Evolutionary conservation across 148 eudicot genomes (phyloP).

Genomic region (Amaranthus cruentus): DNA sequence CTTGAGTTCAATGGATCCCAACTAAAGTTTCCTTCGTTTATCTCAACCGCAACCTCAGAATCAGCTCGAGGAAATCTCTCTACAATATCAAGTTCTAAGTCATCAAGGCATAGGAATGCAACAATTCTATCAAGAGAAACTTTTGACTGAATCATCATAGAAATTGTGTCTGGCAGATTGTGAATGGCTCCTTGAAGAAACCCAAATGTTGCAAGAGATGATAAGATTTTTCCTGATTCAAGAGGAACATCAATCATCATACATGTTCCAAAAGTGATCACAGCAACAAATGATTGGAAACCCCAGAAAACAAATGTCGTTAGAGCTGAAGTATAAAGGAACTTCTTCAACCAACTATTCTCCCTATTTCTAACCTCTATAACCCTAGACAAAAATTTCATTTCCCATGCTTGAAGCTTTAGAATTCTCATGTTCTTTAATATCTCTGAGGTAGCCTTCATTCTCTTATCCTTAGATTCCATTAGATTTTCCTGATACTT

Average conservation of each 20-base stretch:
- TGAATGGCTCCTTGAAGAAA: conserved; percentile 47
- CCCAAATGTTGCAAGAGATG: conserved; percentile 47
- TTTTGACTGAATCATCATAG: conserved; percentile 48
- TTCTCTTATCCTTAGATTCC: conserved; percentile 40
- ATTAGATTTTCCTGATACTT: conserved; percentile 39
- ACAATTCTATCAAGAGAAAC: conserved; percentile 52
- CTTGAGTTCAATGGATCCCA: conserved; percentile 41
- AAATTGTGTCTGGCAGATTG: conserved; percentile 44
- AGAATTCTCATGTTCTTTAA: conserved; percentile 45
- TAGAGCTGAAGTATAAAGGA: conserved; percentile 22
- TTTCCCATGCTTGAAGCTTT: conserved; percentile 51
- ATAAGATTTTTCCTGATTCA: conserved; percentile 41
- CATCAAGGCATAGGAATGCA: conserved; percentile 42
- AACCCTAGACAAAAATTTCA: conserved; percentile 44
- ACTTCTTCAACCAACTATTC: conserved; percentile 39
- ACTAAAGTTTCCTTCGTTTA: conserved; percentile 44
- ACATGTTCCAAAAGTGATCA: conserved; percentile 35
- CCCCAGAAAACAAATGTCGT: conserved; percentile 38
- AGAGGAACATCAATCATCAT: conserved; percentile 38
- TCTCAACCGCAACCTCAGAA: conserved; percentile 35
- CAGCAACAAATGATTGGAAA: conserved; percentile 39
- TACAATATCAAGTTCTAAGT: conserved; percentile 32
- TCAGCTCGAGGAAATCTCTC: conserved; percentile 35
- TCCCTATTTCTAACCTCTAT: conserved; percentile 31
- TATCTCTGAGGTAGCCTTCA: conserved; percentile 48